Conservation (phyloP, 176 grass and related monocot species). For the Eleusine coracana region DNA sequence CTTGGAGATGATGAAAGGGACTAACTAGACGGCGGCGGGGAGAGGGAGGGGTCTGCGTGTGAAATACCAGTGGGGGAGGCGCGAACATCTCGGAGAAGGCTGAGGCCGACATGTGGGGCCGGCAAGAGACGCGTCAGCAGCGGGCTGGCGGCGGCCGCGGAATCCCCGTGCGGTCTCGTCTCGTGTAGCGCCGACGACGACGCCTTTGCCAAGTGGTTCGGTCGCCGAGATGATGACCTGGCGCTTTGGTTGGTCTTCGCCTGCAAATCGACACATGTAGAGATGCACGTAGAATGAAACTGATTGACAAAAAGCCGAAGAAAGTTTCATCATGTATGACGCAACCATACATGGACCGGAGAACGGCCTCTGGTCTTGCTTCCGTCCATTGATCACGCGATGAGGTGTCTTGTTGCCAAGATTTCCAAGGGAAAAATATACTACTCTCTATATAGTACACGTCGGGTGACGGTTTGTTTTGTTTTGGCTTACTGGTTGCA, state of each 20-base stretch:
- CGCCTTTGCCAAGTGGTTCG: neutral
- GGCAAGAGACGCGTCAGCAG: neutral
- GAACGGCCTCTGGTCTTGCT: neutral
- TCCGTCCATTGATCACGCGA: neutral
- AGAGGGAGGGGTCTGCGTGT: neutral
- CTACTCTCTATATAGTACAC: too few species aligned
- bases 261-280: neutral
- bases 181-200: neutral
- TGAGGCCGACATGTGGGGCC: neutral
- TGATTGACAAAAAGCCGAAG: neutral
- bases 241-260: neutral
- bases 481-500: too few species aligned
- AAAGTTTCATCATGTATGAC: conserved; percentile 34
- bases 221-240: neutral
- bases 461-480: too few species aligned
- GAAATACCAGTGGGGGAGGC: neutral
- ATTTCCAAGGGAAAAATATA: neutral
- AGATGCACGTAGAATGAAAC: too few species aligned
- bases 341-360: neutral
- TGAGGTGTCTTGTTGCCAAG: neutral
- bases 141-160: neutral
- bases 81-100: neutral
- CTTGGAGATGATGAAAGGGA: neutral
- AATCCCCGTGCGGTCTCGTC: neutral
- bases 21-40: neutral